Base-by-base conservation (phyloP, 305 asterid species). In the Solanum hybrid region DNA sequence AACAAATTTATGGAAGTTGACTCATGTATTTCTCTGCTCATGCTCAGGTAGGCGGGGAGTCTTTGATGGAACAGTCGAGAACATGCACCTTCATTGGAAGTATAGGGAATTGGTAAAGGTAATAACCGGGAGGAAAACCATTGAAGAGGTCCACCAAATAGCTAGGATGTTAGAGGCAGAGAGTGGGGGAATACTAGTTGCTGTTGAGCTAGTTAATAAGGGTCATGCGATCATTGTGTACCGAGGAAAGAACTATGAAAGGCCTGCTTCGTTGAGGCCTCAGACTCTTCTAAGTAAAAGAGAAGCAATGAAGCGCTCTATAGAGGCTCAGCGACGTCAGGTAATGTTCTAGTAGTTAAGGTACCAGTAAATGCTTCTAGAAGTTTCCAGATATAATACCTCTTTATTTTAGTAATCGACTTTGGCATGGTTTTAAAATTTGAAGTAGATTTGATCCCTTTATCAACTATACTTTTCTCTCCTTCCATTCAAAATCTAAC, bases 21-120 rank as follows among this genome's bases (percentile, higher is more conserved):
- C 76, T 45, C 76, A 51, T 29, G 2, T 29, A 51, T 31, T 83
- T 83, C 38, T 27, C 73, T 83, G 73, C 87, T 76, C 83, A 85
- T 94, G 90, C 90, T 31, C 94, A 97, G 98, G 99, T 79, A 95
- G 99, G 77, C 95, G 99, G 92, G 99, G 98, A 89, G 98, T 97
- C 79, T 97, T 97, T 92, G 98, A 95, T 93, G 99, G 99, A 91
- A 97, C 99, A 57, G 89, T 97, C 70, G 99, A 97, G 91, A 97
- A 97, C 94, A 97, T 97, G 99, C 98, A 97, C 94, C 95, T 97
- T 89, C 99, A 97, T 92, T 97, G 99, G 99, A 97, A 97, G 92
- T 97, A 97, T 93, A 94, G 99, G 93, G 99, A 97, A 89, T 92
- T 97, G 92, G 99, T 97, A 92, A 97, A 97, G 95, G 94, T 97